Conservation (phyloP, 495 filamentous ascomycete genomes). For the Penicillium bovifimosum region DNA sequence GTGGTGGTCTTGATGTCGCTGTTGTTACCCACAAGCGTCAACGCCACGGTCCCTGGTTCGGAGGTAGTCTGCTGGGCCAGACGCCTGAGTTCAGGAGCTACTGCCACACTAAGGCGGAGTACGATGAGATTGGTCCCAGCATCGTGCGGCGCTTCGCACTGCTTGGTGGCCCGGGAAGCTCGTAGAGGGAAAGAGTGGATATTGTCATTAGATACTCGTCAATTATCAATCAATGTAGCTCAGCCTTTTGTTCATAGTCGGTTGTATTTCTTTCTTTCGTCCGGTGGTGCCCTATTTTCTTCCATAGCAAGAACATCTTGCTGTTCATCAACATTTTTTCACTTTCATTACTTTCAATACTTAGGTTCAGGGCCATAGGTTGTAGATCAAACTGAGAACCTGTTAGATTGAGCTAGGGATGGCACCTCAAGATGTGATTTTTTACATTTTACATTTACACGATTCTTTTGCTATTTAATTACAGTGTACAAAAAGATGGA, state of each 20-base stretch:
- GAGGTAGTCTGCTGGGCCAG: constrained; percentile 90
- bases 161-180: constrained; percentile 81
- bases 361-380: too few relatives aligned
- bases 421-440: too few relatives aligned
- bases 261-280: constrained; percentile 20
- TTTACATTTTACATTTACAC: too few relatives aligned
- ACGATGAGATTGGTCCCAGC: constrained; percentile 89
- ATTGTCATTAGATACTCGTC: constrained; percentile 17
- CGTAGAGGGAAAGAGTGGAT: constrained; percentile 24
- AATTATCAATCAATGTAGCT: constrained; percentile 25
- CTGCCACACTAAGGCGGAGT: constrained; percentile 96
- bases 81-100: constrained; percentile 98
- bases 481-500: too few relatives aligned
- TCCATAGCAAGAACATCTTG: constrained; percentile 12
- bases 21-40: constrained; percentile 96
- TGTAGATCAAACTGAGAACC: too few relatives aligned
- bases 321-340: background rate
- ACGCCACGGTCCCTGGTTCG: constrained; percentile 96
- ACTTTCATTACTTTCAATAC: too few relatives aligned
- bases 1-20: constrained; percentile 86
- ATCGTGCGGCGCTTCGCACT: constrained; percentile 95
- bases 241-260: constrained; percentile 31
- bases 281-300: constrained; percentile 4
- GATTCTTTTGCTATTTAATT: too few relatives aligned
- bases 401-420: too few relatives aligned